These are phyloP conservation scores for Leptographium flavum DNA, from an alignment of 2,329 filamentous ascomycete species.

Conservation along the genomic window DNA sequence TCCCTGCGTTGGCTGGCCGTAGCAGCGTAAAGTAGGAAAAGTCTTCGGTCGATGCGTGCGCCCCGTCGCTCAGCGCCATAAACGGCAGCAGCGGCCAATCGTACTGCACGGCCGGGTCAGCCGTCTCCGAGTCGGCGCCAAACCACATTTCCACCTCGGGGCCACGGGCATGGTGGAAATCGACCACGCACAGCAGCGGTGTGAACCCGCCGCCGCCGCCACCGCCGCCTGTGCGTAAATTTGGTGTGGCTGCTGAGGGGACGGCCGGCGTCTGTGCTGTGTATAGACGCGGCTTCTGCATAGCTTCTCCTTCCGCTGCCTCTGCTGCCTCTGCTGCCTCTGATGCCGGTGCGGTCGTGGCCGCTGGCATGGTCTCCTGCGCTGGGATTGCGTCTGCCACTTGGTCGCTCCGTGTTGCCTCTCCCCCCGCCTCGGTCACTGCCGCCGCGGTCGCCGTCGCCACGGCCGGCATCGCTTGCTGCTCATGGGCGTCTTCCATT, in stretches of 20 bases:
- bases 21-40: constrained; percentile 97
- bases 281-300: no score
- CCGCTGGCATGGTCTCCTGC: no score
- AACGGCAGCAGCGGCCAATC: constrained; percentile 89
- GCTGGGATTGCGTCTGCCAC: no score
- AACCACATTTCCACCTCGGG: constrained; percentile 93
- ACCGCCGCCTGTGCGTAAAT: constrained; percentile 15
- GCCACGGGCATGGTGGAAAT: constrained; percentile 73
- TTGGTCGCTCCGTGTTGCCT: no score
- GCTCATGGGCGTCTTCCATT: no score
- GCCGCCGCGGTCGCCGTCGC: no score
- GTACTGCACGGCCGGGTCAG: constrained; percentile 68
- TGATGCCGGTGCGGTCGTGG: no score
- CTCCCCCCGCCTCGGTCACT: no score
- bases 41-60: constrained; percentile 89
- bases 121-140: constrained; percentile 50
- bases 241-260: neutral
- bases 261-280: neutral
- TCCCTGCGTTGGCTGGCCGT: constrained; percentile 26
- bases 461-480: no score
- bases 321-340: no score
- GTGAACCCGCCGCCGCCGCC: constrained; percentile 24
- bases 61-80: constrained; percentile 92
- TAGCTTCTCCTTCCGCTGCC: no score
- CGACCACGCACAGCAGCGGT: constrained; percentile 66